A percentile compares a stretch with the other conserved stretches of the same genome.
These are phyloP conservation scores for Melastoma candidum DNA, from an alignment of 441 rosid genomes.

Conservation along the genomic window DNA sequence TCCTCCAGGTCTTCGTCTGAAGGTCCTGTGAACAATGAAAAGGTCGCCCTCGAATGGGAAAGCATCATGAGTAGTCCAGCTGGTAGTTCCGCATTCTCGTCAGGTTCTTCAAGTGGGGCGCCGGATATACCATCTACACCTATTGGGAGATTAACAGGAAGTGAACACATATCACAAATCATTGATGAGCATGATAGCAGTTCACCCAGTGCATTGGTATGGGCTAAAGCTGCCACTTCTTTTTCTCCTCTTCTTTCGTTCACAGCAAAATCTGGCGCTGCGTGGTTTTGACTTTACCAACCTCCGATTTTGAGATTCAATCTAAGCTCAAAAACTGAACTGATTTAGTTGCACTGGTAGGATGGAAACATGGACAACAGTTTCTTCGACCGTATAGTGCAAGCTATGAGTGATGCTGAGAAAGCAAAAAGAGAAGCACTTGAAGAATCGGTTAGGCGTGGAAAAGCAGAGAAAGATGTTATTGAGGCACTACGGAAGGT, in stretches of 20 bases:
- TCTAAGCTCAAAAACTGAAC: slow-evolving; percentile 1
- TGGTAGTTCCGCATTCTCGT: slow-evolving; percentile 27
- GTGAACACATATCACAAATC: slow-evolving; percentile 21
- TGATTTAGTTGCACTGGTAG: slow-evolving; percentile 16
- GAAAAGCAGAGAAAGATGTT: slow-evolving; percentile 5
- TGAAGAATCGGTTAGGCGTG: slow-evolving; percentile 5
- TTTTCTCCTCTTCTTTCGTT: slow-evolving; percentile 2
- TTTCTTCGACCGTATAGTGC: slow-evolving; percentile 10
- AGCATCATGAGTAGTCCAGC: slow-evolving; percentile 27
- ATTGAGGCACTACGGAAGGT: slow-evolving; percentile 10
- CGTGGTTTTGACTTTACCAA: neutral
- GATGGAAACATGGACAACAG: slow-evolving; percentile 7
- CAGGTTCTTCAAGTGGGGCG: slow-evolving; percentile 20
- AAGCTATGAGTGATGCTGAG: slow-evolving; percentile 11
- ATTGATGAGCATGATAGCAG: slow-evolving; percentile 20
- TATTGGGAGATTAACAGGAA: slow-evolving; percentile 19
- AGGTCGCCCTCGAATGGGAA: slow-evolving; percentile 37
- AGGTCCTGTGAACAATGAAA: slow-evolving; percentile 19
- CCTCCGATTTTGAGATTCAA: neutral
- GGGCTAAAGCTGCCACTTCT: neutral
- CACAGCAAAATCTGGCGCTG: too few relatives aligned
- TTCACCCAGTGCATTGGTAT: slow-evolving; percentile 52
- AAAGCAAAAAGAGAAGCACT: slow-evolving; percentile 10
- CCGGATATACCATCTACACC: slow-evolving; percentile 19
- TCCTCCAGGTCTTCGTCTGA: slow-evolving; percentile 20